These are phyloP conservation scores for Lactuca saligna DNA, from an alignment of 129 eudicot genomes.

Conservation along the genomic window DNA sequence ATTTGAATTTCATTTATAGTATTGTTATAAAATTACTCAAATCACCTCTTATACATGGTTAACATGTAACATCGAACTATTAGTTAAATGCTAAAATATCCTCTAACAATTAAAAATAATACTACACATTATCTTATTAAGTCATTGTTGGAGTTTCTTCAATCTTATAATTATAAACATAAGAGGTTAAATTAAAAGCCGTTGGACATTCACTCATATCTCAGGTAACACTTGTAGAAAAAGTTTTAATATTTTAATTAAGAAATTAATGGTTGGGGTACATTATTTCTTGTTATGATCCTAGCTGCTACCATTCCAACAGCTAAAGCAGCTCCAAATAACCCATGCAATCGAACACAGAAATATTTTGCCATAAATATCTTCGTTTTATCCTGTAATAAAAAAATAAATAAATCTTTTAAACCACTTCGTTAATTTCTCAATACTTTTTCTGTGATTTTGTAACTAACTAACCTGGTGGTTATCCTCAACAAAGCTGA, in stretches of 20 bases:
- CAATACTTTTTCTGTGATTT: slow-evolving; percentile 6
- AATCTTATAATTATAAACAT: not conserved
- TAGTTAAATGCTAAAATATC: not conserved
- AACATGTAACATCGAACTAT: not conserved
- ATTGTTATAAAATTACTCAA: not conserved
- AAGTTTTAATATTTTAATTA: slow-evolving; percentile 17
- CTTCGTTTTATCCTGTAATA: slow-evolving; percentile 66
- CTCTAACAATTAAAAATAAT: not conserved
- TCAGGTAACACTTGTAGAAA: slow-evolving; percentile 3
- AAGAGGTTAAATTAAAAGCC: slow-evolving; percentile 4
- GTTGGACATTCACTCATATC: slow-evolving; percentile 15
- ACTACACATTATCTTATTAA: not conserved
- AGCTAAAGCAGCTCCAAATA: slow-evolving; percentile 73
- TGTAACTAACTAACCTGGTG: slow-evolving; percentile 65
- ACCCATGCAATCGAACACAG: slow-evolving; percentile 82
- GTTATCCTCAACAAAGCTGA: slow-evolving; percentile 56
- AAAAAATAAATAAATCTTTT: not conserved
- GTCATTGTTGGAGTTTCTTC: too few relatives aligned
- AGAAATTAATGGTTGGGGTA: slow-evolving; percentile 22
- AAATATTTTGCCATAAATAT: slow-evolving; percentile 84
- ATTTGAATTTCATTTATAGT: not conserved
- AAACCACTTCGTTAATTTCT: not conserved
- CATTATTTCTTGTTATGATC: slow-evolving; percentile 23
- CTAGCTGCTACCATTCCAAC: slow-evolving; percentile 77
- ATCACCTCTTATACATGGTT: slow-evolving; percentile 7